Percentiles rank a stretch among this genome's conserved stretches.
phyloP scores from a whole-genome alignment of 2,329 filamentous ascomycete genomes.

The Periconia sp. region DNA sequence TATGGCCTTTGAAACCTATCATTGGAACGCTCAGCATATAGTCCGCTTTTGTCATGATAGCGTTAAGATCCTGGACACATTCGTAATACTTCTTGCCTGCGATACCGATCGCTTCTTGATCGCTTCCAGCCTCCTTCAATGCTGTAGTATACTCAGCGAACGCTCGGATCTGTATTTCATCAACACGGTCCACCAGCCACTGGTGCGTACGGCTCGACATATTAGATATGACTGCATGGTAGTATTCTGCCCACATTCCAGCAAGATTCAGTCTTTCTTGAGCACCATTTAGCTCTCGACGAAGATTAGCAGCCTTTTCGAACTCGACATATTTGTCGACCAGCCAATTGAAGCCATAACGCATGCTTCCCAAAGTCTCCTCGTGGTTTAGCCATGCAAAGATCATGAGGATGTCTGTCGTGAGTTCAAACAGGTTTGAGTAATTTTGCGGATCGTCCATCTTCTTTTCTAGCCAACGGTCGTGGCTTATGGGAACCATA shows the following conservation, averaged over 20 bases:
- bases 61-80: constrained; percentile 22
- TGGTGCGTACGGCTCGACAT: constrained; percentile 20
- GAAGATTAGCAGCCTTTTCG: constrained; percentile 17
- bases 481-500: constrained; percentile 21
- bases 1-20: constrained; percentile 23
- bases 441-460: constrained; percentile 27
- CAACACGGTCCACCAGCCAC: constrained; percentile 24
- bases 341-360: constrained; percentile 16
- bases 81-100: constrained; percentile 25
- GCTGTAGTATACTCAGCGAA: constrained; percentile 7
- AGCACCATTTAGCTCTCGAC: constrained; percentile 15
- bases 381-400: constrained; percentile 19
- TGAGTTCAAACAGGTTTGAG: constrained; percentile 19
- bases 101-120: constrained; percentile 9
- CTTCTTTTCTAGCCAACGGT: constrained; percentile 21
- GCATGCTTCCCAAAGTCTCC: constrained; percentile 2
- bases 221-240: constrained; percentile 8
- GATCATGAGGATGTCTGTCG: constrained; percentile 16
- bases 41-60: constrained; percentile 14
- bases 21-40: constrained; percentile 18
- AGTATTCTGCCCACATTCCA: constrained; percentile 26
- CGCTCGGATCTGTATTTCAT: constrained; percentile 17
- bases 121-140: constrained; percentile 7
- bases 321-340: constrained; percentile 18
- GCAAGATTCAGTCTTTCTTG: constrained; percentile 18